Percentiles rank a stretch among this genome's conserved stretches.
phyloP scores from a whole-genome alignment of 495 filamentous ascomycete genomes.

The Neurospora africana region DNA sequence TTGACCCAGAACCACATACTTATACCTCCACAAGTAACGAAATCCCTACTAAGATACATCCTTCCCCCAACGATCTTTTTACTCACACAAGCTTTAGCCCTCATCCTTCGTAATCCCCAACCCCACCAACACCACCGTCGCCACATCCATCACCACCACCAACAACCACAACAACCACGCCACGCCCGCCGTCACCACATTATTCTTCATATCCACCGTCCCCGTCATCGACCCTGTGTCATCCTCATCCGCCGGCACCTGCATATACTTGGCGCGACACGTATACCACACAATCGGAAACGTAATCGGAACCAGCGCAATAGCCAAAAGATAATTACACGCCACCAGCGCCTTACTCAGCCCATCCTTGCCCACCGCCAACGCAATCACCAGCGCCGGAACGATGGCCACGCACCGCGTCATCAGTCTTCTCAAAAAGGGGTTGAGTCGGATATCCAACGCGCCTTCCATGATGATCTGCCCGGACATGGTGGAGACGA shows the following conservation, averaged over 20 bases:
- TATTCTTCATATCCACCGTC: conserved; percentile 7
- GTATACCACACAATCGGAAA: conserved; percentile 41
- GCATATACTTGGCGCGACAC: conserved; percentile 33
- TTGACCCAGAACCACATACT: no score
- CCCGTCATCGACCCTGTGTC: not conserved
- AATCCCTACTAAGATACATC: no score
- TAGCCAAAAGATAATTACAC: conserved; percentile 33
- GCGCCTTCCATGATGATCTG: conserved; percentile 52
- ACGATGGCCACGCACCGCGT: conserved; percentile 58
- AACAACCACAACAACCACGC: conserved; percentile 13
- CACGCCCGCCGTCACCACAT: not conserved
- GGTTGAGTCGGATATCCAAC: conserved; percentile 36
- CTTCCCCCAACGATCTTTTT: not conserved
- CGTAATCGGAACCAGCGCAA: conserved; percentile 34
- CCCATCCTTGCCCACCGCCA: conserved; percentile 48
- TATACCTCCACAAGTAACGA: no score
- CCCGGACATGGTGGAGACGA: conserved; percentile 50
- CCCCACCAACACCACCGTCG: conserved; percentile 11
- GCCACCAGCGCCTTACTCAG: conserved; percentile 30
- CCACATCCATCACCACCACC: conserved; percentile 13
- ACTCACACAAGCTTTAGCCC: not conserved
- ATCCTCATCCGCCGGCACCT: conserved; percentile 13
- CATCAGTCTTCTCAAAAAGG: conserved; percentile 41
- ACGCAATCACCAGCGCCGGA: conserved; percentile 68
- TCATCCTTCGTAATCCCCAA: conserved; percentile 9